These are phyloP conservation scores for Russula ochroleuca DNA, from an alignment of 768 basidiomycete species.

Conservation along the genomic window DNA sequence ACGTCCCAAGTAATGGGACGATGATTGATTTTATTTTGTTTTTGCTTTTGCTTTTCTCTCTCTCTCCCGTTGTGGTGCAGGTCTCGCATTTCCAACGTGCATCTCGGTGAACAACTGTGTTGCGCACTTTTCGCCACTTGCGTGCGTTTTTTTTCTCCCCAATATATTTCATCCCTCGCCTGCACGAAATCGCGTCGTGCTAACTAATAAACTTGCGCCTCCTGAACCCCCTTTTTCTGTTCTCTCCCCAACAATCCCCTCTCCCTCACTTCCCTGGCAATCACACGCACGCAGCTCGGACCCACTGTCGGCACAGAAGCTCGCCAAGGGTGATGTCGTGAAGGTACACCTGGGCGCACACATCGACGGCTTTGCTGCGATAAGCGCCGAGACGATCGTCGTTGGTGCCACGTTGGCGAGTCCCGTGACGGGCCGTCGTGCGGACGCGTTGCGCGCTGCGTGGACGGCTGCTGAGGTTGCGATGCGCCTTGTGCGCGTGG, in stretches of 20 bases:
- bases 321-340: conserved; percentile 87
- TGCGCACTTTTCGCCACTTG: conserved; percentile 94
- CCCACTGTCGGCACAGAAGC: conserved; percentile 57
- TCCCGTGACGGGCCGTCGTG: conserved; percentile 80
- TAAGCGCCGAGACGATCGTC: conserved; percentile 90
- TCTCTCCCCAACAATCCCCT: too few relatives aligned
- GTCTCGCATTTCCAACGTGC: conserved; percentile 90
- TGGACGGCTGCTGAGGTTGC: conserved; percentile 91
- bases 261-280: not conserved
- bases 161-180: not conserved
- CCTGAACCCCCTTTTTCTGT: not conserved
- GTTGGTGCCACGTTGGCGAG: conserved; percentile 69
- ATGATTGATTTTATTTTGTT: not conserved
- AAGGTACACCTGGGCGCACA: conserved; percentile 96
- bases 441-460: conserved; percentile 91
- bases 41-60: too few relatives aligned
- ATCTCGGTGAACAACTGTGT: conserved; percentile 95
- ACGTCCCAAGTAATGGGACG: not conserved
- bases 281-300: conserved; percentile 54
- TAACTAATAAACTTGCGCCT: conserved; percentile 4
- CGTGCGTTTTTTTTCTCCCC: conserved; percentile 46
- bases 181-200: not conserved
- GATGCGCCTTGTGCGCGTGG: conserved; percentile 85
- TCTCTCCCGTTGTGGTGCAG: conserved; percentile 37
- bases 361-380: conserved; percentile 94